Conservation (phyloP, 495 filamentous ascomycete genomes). For the Viridothelium virens region DNA sequence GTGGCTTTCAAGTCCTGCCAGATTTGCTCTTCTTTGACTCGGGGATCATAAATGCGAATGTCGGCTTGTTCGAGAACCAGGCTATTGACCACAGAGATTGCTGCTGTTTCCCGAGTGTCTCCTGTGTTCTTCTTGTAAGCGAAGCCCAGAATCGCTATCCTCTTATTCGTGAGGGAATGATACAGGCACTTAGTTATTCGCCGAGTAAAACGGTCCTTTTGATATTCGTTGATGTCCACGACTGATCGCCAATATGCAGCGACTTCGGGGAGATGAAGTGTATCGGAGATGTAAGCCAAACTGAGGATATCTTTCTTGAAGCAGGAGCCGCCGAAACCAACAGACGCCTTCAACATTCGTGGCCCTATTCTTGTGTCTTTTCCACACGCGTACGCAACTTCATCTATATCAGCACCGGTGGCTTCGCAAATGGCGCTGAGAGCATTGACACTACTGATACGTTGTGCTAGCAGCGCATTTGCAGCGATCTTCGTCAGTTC, state of each 20-base stretch:
- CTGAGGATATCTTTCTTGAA: slow-evolving; percentile 79
- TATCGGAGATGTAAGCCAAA: slow-evolving; percentile 65
- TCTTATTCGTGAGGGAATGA: slow-evolving; percentile 62
- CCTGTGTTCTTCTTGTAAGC: slow-evolving; percentile 78
- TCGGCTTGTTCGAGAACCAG: slow-evolving; percentile 54
- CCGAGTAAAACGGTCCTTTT: slow-evolving; percentile 58
- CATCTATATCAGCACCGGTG: slow-evolving; percentile 67
- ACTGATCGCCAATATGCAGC: slow-evolving; percentile 70
- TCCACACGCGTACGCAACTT: slow-evolving; percentile 62
- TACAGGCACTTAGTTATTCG: slow-evolving; percentile 59
- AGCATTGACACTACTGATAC: slow-evolving; percentile 77
- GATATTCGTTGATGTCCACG: slow-evolving; percentile 68
- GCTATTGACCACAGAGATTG: slow-evolving; percentile 57
- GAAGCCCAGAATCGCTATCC: slow-evolving; percentile 66
- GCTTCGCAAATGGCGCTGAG: slow-evolving; percentile 53
- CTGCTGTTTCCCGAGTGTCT: slow-evolving; percentile 66
- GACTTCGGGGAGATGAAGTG: slow-evolving; percentile 61
- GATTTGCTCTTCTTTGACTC: slow-evolving; percentile 45
- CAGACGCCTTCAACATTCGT: slow-evolving; percentile 66
- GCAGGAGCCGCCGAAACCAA: slow-evolving; percentile 62
- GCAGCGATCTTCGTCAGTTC: slow-evolving; percentile 74
- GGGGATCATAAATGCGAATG: slow-evolving; percentile 70
- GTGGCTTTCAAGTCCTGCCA: slow-evolving; percentile 33
- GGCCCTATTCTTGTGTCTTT: slow-evolving; percentile 63
- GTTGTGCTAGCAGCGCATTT: slow-evolving; percentile 74